Percentiles rank a stretch among this genome's conserved stretches.
phyloP scores from a whole-genome alignment of 805 yeast genomes.

The Candida schatavii region DNA sequence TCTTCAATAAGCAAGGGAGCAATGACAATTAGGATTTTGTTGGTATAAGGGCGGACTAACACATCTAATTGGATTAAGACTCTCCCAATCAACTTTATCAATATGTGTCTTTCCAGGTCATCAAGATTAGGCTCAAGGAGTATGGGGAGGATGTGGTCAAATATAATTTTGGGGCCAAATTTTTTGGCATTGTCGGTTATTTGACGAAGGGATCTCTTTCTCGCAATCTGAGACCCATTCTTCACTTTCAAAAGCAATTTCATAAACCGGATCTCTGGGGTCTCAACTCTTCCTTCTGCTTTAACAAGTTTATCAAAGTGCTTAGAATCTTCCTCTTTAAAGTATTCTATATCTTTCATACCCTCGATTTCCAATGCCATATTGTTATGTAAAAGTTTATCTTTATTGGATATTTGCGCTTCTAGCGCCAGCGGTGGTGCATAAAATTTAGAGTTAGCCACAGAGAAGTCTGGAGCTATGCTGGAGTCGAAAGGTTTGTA shows the following conservation, averaged over 20 bases:
- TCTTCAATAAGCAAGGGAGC: constrained; percentile 81
- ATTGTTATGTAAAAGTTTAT: neutral
- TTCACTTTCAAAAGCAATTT: constrained; percentile 65
- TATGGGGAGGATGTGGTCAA: constrained; percentile 72
- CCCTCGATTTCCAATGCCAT: constrained; percentile 37
- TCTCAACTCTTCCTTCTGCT: constrained; percentile 43
- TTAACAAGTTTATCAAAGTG: constrained; percentile 58
- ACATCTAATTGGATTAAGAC: constrained; percentile 65
- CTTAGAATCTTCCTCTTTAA: constrained; percentile 69
- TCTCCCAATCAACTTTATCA: constrained; percentile 74
- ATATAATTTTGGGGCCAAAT: constrained; percentile 68
- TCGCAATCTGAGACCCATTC: constrained; percentile 66
- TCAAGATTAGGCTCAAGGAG: constrained; percentile 68
- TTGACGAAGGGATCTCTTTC: constrained; percentile 69
- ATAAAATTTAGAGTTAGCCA: constrained; percentile 32
- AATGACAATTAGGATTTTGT: constrained; percentile 66
- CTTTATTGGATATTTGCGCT: constrained; percentile 12
- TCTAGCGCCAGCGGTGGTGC: constrained; percentile 49
- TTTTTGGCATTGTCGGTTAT: constrained; percentile 60
- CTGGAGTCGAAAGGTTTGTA: constrained; percentile 29
- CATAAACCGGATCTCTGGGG: constrained; percentile 59
- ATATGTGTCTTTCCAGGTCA: constrained; percentile 78
- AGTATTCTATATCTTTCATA: constrained; percentile 60
- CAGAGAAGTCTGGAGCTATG: constrained; percentile 33
- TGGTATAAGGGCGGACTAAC: constrained; percentile 67